A percentile compares a stretch with the other conserved stretches of the same genome.
Evolutionary conservation across 371 early-diverging fungal genomes (phyloP).

Genomic region (Lichtheimia ornata): DNA sequence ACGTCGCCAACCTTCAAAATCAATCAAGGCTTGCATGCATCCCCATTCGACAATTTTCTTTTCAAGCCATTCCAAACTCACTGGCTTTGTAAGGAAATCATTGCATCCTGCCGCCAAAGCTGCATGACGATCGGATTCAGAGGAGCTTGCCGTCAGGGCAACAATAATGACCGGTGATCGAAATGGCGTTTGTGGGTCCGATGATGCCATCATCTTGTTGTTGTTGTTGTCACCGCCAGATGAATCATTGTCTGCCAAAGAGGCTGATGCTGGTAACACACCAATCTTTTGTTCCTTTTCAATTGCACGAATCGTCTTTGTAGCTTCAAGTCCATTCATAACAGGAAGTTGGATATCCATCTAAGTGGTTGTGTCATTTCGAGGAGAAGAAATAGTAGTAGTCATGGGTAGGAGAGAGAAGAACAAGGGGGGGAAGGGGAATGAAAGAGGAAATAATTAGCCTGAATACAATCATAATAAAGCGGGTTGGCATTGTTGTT

Average conservation of each 20-base stretch:
- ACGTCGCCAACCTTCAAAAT: slow-evolving; percentile 79
- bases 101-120: slow-evolving; percentile 89
- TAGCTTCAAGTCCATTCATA: slow-evolving; percentile 81
- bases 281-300: slow-evolving; percentile 69
- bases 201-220: not conserved
- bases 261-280: slow-evolving; percentile 44
- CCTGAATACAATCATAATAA: too few species aligned
- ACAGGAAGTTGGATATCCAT: slow-evolving; percentile 87
- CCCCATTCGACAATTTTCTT: slow-evolving; percentile 91
- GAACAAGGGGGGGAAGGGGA: too few species aligned
- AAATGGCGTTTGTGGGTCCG: slow-evolving; percentile 25
- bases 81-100: slow-evolving; percentile 87
- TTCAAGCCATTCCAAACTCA: slow-evolving; percentile 80
- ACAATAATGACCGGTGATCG: slow-evolving; percentile 86
- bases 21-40: slow-evolving; percentile 89
- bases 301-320: slow-evolving; percentile 67
- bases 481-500: not conserved
- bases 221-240: not conserved
- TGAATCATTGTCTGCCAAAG: slow-evolving; percentile 3
- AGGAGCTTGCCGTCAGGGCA: slow-evolving; percentile 81
- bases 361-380: slow-evolving; percentile 20
- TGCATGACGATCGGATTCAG: slow-evolving; percentile 73
- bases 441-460: too few species aligned
- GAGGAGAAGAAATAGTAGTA: too few species aligned
- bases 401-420: too few species aligned